phyloP scores from a whole-genome alignment of 163 green algal genomes.

The Prototheca wickerhamii region DNA sequence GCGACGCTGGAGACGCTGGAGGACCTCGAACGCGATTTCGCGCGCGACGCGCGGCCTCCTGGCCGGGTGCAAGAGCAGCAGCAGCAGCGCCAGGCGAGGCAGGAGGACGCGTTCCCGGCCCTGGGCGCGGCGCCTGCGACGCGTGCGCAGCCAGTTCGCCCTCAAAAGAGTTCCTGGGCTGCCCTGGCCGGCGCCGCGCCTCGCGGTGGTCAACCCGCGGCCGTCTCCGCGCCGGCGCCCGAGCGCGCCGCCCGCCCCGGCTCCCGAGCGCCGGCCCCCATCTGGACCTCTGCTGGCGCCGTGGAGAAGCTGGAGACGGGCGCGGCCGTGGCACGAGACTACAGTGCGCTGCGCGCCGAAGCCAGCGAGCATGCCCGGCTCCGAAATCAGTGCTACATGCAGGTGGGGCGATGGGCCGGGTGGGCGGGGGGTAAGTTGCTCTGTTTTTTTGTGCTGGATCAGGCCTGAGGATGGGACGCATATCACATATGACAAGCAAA shows the following conservation, averaged over 20 bases:
- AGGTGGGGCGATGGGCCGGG: slow-evolving; percentile 24
- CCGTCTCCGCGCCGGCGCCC: no score
- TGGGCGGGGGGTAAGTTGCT: not conserved
- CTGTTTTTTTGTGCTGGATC: not conserved
- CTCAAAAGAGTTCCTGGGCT: no score
- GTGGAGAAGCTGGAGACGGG: slow-evolving; percentile 33
- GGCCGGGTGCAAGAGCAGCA: not conserved
- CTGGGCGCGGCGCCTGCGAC: not conserved
- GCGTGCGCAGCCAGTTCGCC: no score
- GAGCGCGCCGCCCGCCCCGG: no score
- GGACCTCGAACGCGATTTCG: not conserved
- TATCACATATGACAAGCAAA: not conserved
- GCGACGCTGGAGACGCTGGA: not conserved
- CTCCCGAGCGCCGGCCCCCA: slow-evolving; percentile 4
- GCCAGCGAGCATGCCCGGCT: slow-evolving; percentile 42
- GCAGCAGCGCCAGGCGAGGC: no score
- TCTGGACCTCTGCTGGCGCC: slow-evolving; percentile 13
- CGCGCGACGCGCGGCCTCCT: no score
- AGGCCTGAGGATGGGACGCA: slow-evolving; percentile 7
- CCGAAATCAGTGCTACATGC: slow-evolving; percentile 45
- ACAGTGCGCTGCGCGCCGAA: slow-evolving; percentile 24
- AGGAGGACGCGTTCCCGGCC: not conserved
- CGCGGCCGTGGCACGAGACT: slow-evolving; percentile 29
- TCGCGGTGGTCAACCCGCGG: no score
- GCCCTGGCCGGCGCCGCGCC: not conserved